These are phyloP conservation scores for Phytophthora podocarpi DNA, from an alignment of 352 stramenopile genomes.

Conservation along the genomic window DNA sequence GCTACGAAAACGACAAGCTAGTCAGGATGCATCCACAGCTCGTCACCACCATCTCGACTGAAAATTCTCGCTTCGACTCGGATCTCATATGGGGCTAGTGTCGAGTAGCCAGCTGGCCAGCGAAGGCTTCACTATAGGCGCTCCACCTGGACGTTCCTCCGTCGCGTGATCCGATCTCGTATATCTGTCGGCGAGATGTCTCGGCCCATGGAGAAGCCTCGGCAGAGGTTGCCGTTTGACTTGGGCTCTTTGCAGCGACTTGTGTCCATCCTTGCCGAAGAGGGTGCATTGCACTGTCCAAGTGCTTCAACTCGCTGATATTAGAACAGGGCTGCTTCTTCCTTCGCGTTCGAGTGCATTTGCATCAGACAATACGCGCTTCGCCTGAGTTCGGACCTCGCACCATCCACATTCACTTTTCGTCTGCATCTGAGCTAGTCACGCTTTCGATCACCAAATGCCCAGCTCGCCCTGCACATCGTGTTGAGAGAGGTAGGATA, in stretches of 20 bases:
- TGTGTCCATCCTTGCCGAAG: constrained; percentile 10
- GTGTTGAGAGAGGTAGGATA: neutral
- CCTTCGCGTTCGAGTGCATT: constrained; percentile 16
- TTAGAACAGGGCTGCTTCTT: constrained; percentile 13
- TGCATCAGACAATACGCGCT: no score
- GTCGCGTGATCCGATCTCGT: constrained; percentile 5
- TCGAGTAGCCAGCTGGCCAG: constrained; percentile 23
- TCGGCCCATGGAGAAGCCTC: constrained; percentile 5
- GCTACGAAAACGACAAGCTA: neutral
- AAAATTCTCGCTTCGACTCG: constrained; percentile 23
- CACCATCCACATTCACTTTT: neutral
- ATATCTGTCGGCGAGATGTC: constrained; percentile 22
- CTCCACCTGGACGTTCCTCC: constrained; percentile 8
- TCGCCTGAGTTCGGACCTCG: no score
- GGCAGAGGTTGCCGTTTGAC: constrained; percentile 13
- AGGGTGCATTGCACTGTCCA: constrained; percentile 6
- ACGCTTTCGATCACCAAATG: constrained; percentile 16
- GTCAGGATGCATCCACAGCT: constrained; percentile 9
- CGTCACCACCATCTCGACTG: constrained; percentile 10
- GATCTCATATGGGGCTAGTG: constrained; percentile 22
- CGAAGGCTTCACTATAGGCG: constrained; percentile 2
- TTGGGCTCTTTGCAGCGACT: neutral
- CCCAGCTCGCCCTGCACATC: neutral
- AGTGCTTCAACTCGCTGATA: constrained; percentile 27
- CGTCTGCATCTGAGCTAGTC: neutral